Base-by-base conservation (phyloP, 2,329 filamentous ascomycete genomes). In the Alternaria ethzedia region DNA sequence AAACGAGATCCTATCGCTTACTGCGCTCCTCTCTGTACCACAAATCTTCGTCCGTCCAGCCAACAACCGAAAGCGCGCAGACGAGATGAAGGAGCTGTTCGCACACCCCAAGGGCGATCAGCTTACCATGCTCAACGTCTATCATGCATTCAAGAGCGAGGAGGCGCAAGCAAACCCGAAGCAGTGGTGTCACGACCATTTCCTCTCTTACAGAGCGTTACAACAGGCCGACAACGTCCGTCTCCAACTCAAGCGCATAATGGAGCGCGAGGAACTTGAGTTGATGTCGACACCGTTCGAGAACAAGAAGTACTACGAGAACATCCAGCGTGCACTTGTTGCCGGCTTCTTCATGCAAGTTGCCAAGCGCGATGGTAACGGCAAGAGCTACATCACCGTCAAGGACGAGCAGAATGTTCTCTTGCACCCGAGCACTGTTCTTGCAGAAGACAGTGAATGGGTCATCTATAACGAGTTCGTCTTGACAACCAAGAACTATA, bases 261-360 rank as follows among this genome's bases (percentile, higher is more conserved):
- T 99, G 96, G 94, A 99, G 83, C 93, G 91, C 13, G 89, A 94
- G 70, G 91, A 90, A 62, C 83, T 99, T 10, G 92, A 97, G 65
- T 88, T 99, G 54, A 80, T 97, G 58, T 96, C 92, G 56, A 98
- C 95, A 0, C 88, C 91, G 0, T 98, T 97, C 77, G 91, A 94
- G 74, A 90, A 98, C 83, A 97, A 97, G 85, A 93, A 96, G 77
- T 99, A 99, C 85, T 99, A 98, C 82, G 93, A 89, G 79, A 99
- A 99, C 80, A 99, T 99, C 75, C 92, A 95, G 47, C 90, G 94
- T 41, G 95, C 96, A 9, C 87, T 99, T 13, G 91, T 97, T 12
- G 88, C 94, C 1, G 96, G 96, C 32, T 99, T 99, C 86, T 99
- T 99, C 86, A 99, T 99, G 96, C 96, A 99, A 80, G 93, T 98